Percentiles rank a stretch among this genome's conserved stretches.
These are phyloP conservation scores for Albatrellus sp. DNA, from an alignment of 1,284 basidiomycete genomes.

Conservation along the genomic window DNA sequence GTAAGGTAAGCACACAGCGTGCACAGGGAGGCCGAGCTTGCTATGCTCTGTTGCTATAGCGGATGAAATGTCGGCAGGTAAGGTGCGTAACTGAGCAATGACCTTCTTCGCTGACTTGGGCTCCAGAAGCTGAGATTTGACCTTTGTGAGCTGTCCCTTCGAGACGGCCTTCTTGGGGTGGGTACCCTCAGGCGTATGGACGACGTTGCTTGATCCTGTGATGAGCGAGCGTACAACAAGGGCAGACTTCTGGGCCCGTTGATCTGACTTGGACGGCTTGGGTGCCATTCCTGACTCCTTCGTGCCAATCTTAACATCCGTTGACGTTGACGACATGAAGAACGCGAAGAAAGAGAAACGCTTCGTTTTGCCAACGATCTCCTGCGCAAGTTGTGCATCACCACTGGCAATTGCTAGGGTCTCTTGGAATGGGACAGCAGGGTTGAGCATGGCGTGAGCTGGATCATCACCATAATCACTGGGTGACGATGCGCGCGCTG, in stretches of 20 bases:
- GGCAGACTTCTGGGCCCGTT: conserved; percentile 52
- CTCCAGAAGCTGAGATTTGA: conserved; percentile 56
- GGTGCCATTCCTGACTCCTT: not conserved
- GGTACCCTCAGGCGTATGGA: conserved; percentile 17
- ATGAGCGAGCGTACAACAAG: conserved; percentile 54
- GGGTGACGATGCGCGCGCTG: no score
- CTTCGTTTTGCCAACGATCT: no score
- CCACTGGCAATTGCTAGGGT: no score
- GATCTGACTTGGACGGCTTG: conserved; percentile 21
- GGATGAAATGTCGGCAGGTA: conserved; percentile 26
- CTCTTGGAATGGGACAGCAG: no score
- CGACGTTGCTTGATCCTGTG: conserved; percentile 34
- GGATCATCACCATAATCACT: no score
- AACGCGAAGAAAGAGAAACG: no score
- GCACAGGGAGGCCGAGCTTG: conserved; percentile 39
- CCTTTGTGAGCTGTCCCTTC: conserved; percentile 44
- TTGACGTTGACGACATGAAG: no score
- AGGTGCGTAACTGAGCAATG: conserved; percentile 48
- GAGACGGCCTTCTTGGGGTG: conserved; percentile 22
- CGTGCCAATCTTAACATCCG: no score
- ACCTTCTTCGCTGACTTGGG: conserved; percentile 58
- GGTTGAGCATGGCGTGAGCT: no score
- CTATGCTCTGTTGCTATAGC: conserved; percentile 11
- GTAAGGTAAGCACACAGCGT: conserved; percentile 57
- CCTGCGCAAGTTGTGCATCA: no score